Evolutionary conservation across 345 rosid species (phyloP).

Genomic region (Hevea brasiliensis): DNA sequence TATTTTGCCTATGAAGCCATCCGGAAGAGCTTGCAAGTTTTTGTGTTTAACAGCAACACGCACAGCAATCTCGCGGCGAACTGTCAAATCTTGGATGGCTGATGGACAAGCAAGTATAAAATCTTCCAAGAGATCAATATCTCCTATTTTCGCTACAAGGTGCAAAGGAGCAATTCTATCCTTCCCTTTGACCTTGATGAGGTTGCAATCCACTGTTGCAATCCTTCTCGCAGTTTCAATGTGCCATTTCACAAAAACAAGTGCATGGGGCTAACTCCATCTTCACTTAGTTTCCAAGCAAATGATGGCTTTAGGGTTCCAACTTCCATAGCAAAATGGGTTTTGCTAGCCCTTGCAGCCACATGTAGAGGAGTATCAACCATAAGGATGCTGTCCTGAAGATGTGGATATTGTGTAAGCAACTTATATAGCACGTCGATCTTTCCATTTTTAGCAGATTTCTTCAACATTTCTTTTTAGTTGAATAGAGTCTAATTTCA

Average conservation of each 20-base stretch:
- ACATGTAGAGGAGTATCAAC: slow-evolving; percentile 37
- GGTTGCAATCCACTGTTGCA: slow-evolving; percentile 3
- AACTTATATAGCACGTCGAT: too few species aligned
- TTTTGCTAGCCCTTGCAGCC: slow-evolving; percentile 28
- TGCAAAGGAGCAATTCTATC: slow-evolving; percentile 30
- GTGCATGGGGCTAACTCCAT: slow-evolving; percentile 35
- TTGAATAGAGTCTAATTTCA: too few species aligned
- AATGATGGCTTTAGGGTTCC: slow-evolving; percentile 38
- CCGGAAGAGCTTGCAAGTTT: slow-evolving; percentile 1
- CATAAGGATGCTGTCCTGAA: slow-evolving; percentile 10
- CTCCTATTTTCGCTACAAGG: slow-evolving; percentile 7
- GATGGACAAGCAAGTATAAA: slow-evolving; percentile 6
- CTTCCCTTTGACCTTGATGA: slow-evolving; percentile 25
- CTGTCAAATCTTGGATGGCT: slow-evolving; percentile 27
- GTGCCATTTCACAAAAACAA: slow-evolving; percentile 21
- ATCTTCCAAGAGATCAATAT: background rate
- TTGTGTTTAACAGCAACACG: slow-evolving; percentile 15
- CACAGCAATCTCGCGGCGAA: slow-evolving; percentile 21
- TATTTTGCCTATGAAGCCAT: background rate
- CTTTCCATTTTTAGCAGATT: too few species aligned
- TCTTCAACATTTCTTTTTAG: too few species aligned
- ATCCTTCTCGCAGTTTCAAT: slow-evolving; percentile 3
- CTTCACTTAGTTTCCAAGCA: slow-evolving; percentile 29
- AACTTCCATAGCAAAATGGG: slow-evolving; percentile 32
- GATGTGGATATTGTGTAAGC: background rate